Base-by-base conservation (phyloP, 2,329 filamentous ascomycete genomes). In the Alternaria ventricosa region DNA sequence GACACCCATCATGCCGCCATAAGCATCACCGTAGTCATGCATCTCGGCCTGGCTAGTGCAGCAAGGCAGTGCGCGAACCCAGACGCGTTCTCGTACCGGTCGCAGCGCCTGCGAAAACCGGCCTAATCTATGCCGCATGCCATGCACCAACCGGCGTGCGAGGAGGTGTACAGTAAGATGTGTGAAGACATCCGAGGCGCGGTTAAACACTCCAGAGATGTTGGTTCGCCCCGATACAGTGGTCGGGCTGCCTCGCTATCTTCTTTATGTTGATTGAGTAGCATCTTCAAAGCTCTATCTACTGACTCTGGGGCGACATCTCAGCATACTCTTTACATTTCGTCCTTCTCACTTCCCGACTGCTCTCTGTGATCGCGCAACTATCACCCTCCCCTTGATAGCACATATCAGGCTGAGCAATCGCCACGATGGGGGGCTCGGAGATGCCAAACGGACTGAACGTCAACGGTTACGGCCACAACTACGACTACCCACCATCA, bases 401-500 rank as follows among this genome's bases (percentile, higher is more conserved):
- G 20, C n/a, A 30, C n/a, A 12, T 10, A 25, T 18, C 12, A 43
- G 20, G 45, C 13, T 41, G 20, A 7, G 13, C 41, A 43, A 44
- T 20, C 36, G 33, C 49, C 33, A 28, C 50, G 28, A 78, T 79
- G 76, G 70, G 73, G 25, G 73, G 72, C 41, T 78, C 75, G 15
- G 67, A 68, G 54, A 76, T 75, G 74, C 71, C 75, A 25, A 73
- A 64, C 50, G 64, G 57, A 41, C 57, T 75, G 36, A 72, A 73
- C 47, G 71, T 71, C 58, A 72, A 75, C 50, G 76, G 75, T 41
- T 72, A 74, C 50, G 65, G 66, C 9, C 55, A 60, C 18, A 67
- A 70, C 27, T 76, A 69, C 63, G 71, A 75, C 3, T 79, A 78
- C 53, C 77, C 77, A 5, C 75, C 74, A 27, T 64, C 71, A 15